These are phyloP conservation scores for Dictyostelium discoideum DNA, from an alignment of 78 protist species.

Conservation along the genomic window dicty_2.7 NC_007088.5:2141001-2141500, in stretches of 20 bases:
- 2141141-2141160: neutral
- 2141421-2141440: conserved; percentile 18
- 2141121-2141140: conserved; percentile 1
- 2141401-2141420: conserved; percentile 30
- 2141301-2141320: neutral
- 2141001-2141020: neutral
- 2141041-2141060: neutral
- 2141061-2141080: neutral
- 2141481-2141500: conserved; percentile 68
- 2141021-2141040: neutral
- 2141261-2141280: conserved; percentile 1
- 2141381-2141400: conserved; percentile 9
- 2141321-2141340: conserved; percentile 47
- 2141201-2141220: neutral
- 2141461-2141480: conserved; percentile 64
- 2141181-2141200: neutral
- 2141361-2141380: conserved; percentile 30
- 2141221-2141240: conserved; percentile 16
- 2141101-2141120: conserved; percentile 21
- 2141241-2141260: conserved; percentile 21
- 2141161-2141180: conserved; percentile 5
- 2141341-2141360: conserved; percentile 14
- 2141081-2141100: conserved; percentile 4
- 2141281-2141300: neutral
- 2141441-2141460: neutral